phyloP scores from a whole-genome alignment of 257 asterid species.

The Avicennia marina region DNA sequence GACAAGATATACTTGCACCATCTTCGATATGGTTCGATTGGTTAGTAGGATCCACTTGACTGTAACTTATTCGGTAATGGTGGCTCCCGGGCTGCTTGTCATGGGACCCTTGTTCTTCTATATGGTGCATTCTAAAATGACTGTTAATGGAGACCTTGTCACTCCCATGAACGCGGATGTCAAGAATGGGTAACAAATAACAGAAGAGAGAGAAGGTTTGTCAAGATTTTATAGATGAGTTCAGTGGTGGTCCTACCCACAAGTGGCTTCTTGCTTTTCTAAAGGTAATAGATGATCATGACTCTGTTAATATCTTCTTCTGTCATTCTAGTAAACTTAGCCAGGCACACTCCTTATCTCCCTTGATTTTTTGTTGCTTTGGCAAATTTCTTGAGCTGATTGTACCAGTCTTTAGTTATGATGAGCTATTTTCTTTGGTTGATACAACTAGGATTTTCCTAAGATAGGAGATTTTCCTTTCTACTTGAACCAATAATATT shows the following conservation, averaged over 20 bases:
- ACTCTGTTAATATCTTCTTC: constrained; percentile 10
- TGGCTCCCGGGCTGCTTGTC: constrained; percentile 27
- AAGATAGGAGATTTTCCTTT: background rate
- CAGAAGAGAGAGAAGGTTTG: constrained; percentile 29
- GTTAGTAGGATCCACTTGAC: constrained; percentile 30
- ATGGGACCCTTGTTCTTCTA: constrained; percentile 37
- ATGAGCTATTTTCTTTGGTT: background rate
- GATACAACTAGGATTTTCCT: background rate
- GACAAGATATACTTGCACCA: constrained; percentile 24
- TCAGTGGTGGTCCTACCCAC: constrained; percentile 34
- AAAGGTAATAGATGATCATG: constrained; percentile 20
- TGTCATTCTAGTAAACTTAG: constrained; percentile 4
- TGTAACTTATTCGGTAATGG: constrained; percentile 35
- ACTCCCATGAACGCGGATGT: constrained; percentile 55
- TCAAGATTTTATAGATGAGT: constrained; percentile 28
- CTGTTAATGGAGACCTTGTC: constrained; percentile 57
- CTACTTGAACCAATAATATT: background rate
- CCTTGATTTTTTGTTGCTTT: background rate
- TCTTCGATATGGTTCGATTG: constrained; percentile 24
- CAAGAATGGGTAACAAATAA: constrained; percentile 40
- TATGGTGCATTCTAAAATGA: constrained; percentile 30
- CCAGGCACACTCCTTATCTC: background rate
- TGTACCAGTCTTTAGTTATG: too few species aligned
- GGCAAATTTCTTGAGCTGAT: too few species aligned
- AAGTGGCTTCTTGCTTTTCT: constrained; percentile 20